Percentiles rank a stretch among this genome's conserved stretches.
phyloP scores from a whole-genome alignment of 306 rosid genomes.

The Trichosanthes truncata region DNA sequence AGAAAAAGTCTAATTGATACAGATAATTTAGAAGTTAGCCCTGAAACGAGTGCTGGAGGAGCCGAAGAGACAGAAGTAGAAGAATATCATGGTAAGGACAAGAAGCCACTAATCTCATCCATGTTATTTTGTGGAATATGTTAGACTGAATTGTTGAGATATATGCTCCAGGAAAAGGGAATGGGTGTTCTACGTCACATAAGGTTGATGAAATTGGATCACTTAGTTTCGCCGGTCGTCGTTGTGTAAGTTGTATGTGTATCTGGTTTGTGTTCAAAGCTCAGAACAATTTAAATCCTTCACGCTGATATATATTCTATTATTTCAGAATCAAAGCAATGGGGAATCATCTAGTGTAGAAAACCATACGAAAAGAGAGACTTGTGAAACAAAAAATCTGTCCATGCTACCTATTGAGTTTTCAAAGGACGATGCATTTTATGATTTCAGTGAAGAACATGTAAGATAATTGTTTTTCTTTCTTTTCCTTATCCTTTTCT shows the following conservation, averaged over 20 bases:
- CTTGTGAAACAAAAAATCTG: slow-evolving; percentile 25
- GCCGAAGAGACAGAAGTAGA: slow-evolving; percentile 8
- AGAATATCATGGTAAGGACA: slow-evolving; percentile 6
- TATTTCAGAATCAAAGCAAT: slow-evolving; percentile 46
- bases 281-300: slow-evolving; percentile 33
- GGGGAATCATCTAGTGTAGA: slow-evolving; percentile 26
- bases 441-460: slow-evolving; percentile 77
- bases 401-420: slow-evolving; percentile 24
- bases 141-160: slow-evolving; percentile 13
- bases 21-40: slow-evolving; percentile 29
- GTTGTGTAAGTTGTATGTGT: slow-evolving; percentile 99
- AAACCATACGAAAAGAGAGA: slow-evolving; percentile 30
- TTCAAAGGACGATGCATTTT: slow-evolving; percentile 24
- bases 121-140: slow-evolving; percentile 11
- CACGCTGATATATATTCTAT: slow-evolving; percentile 30
- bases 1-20: slow-evolving; percentile 8
- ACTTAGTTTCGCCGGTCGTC: slow-evolving; percentile 48
- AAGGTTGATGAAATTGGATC: slow-evolving; percentile 26
- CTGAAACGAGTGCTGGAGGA: slow-evolving; percentile 16
- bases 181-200: slow-evolving; percentile 14
- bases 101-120: slow-evolving; percentile 18
- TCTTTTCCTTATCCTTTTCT: not conserved
- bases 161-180: slow-evolving; percentile 38
- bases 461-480: slow-evolving; percentile 21
- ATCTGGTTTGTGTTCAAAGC: slow-evolving; percentile 37